Percentiles rank a stretch among this genome's conserved stretches.
Conservation (phyloP, 2,329 filamentous ascomycete genomes). For the Daldinia eschscholtzii region DNA sequence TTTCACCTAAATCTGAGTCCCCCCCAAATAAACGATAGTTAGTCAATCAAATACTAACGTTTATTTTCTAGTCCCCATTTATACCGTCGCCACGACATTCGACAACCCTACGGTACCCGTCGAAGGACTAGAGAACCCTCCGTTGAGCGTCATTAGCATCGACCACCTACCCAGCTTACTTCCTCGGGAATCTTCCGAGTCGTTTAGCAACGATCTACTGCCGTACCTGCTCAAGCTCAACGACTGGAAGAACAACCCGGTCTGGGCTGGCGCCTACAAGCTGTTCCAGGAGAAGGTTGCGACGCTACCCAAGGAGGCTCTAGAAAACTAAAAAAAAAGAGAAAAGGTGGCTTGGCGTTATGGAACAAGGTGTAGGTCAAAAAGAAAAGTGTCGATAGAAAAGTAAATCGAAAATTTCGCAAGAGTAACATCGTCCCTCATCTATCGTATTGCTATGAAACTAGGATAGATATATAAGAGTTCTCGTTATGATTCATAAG, state of each 20-base stretch:
- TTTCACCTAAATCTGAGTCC: slow-evolving; percentile 7
- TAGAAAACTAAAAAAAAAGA: slow-evolving; percentile 26
- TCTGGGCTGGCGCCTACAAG: slow-evolving; percentile 89
- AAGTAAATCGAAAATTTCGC: slow-evolving; percentile 23
- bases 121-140: slow-evolving; percentile 68
- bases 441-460: background rate
- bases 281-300: slow-evolving; percentile 86
- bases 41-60: slow-evolving; percentile 31
- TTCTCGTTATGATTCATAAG: background rate
- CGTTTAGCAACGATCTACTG: slow-evolving; percentile 82
- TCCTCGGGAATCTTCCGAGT: slow-evolving; percentile 87
- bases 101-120: slow-evolving; percentile 87
- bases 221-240: slow-evolving; percentile 83
- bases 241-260: slow-evolving; percentile 76
- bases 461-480: background rate
- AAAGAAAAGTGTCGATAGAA: slow-evolving; percentile 30
- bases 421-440: slow-evolving; percentile 6
- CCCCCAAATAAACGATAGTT: background rate
- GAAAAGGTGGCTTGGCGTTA: slow-evolving; percentile 30
- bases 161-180: slow-evolving; percentile 87
- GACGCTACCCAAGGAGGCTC: slow-evolving; percentile 67
- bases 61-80: slow-evolving; percentile 74
- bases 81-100: slow-evolving; percentile 87
- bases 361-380: slow-evolving; percentile 32
- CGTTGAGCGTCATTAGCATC: slow-evolving; percentile 85